These are phyloP conservation scores for Coemansia umbellata DNA, from an alignment of 192 early-diverging fungal genomes.

Conservation along the genomic window DNA sequence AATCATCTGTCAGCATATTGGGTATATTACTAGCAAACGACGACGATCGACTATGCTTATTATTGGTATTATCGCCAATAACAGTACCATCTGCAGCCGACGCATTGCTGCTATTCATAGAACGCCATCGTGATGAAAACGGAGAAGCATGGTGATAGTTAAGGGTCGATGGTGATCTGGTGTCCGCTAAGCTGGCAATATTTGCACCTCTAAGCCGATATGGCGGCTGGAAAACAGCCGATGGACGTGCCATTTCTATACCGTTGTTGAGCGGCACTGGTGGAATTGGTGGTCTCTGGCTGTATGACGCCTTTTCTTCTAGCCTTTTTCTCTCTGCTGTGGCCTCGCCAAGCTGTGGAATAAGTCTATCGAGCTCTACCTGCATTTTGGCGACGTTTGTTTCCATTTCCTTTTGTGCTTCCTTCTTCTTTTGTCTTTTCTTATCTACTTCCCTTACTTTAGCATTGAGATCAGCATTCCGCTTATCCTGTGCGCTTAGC, in stretches of 20 bases:
- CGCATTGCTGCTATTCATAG: background rate
- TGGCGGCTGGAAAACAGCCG: background rate
- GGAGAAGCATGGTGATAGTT: background rate
- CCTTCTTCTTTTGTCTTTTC: constrained; percentile 11
- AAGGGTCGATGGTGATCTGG: background rate
- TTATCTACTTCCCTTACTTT: constrained; percentile 13
- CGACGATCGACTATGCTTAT: constrained; percentile 11
- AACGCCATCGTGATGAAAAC: background rate
- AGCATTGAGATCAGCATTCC: constrained; percentile 12
- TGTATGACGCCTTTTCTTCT: background rate
- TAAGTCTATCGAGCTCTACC: constrained; percentile 13
- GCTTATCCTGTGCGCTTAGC: constrained; percentile 27
- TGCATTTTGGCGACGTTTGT: constrained; percentile 8
- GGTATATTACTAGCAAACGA: constrained; percentile 3
- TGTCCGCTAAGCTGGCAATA: background rate
- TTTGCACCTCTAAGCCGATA: constrained; percentile 1
- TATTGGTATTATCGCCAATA: background rate
- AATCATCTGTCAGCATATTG: background rate
- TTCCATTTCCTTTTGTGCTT: constrained; percentile 7
- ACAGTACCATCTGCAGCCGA: background rate
- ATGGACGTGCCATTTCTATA: background rate
- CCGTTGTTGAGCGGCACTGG: background rate
- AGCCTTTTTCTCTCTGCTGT: background rate
- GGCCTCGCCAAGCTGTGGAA: constrained; percentile 17
- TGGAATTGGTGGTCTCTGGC: background rate